Evolutionary conservation across 345 rosid species (phyloP), one percentile per base, ranked within the genome.

Genomic region (Salix udensis): DNA sequence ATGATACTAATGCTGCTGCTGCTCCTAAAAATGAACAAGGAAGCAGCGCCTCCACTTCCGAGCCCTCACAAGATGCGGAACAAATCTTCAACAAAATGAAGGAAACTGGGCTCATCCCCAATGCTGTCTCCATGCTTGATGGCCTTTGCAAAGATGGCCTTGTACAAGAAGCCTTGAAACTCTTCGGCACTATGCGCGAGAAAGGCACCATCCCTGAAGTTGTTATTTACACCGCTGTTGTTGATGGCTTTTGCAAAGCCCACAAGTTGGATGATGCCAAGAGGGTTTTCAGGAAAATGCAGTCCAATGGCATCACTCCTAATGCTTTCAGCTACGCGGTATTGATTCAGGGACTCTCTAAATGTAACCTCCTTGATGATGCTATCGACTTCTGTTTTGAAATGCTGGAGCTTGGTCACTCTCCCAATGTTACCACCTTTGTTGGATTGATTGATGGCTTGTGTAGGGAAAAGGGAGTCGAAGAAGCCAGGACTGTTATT

Each of bases 141-240:
- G 98, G 99, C 4, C 91, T 92, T 23, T 96, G 97, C 87, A 96
- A 92, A 81, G 97, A 96, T 72, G 97, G 99, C 10, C 94, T 96
- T 37, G 85, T 90, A 31, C 93, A 90, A 23, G 98, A 92, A 76
- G 98, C 99, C 19, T 86, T 96, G 97, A 91, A 93, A 78, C 95
- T 93, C 42, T 96, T 96, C 28, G 91, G 88, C 39, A 55, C 74
- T 74, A 92, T 96, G 92, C 91, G 96, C 8, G 94, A 93, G 78
- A 92, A 87, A 78, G 97, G 97, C 64, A 86, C 94, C 4, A 89
- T 92, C 71, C 99, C 99, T 15, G 99, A 96, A 68, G 92, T 92
- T 52, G 97, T 93, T 68, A 78, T 93, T 71, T 93, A 96, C 86
- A 92, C 99, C 9, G 98, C 97, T 37, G 98, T 93, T 37, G 96